Base-by-base conservation (phyloP, 78 protist species). In the Speleostelium caveatum region DNA sequence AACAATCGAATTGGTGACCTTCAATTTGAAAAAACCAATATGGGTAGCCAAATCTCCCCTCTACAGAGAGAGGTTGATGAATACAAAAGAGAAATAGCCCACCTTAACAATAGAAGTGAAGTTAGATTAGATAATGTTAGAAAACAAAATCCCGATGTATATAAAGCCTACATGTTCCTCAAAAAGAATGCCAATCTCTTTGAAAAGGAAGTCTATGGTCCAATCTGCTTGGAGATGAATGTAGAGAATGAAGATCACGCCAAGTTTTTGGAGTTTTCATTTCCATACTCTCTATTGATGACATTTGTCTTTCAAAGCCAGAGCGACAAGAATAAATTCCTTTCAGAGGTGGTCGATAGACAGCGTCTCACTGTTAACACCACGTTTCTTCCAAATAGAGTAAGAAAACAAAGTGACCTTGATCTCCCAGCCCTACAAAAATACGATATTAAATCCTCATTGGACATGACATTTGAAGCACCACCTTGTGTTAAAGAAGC, bases 201-300 rank as follows among this genome's bases (percentile, higher is more conserved):
- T 38, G 14, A 61, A 55, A 3, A 73, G 19, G 5, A n/a, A 42
- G 95, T 91, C 0, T 74, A 21, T 32, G 95, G 95, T 2, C 95
- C 95, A 19, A 42, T 91, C 41, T 91, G 72, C 17, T 3, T 79
- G 42, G 85, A 91, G 42, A 49, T 91, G 33, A 91, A 79, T 28
- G 95, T 79, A 2, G 58, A 61, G 28, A 80, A 71, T 61, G 73
- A 63, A 2, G 76, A 73, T 0, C 85, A 91, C 33, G 90, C 95
- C 0, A 73, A 66, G 30, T 91, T 59, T 73, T 38, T 91, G 4
- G 95, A 91, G 49, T 51, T n/a, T 56, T 19, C 66, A 3, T 8
- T 74, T 39, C 4, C 8, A 3, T 51, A 1, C 1, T 22, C 14
- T 36, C 3, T 67, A 4, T 21, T 89, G 51, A 63, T 42, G 42